These are phyloP conservation scores for Didymosphaeria variabile DNA, from an alignment of 2,329 filamentous ascomycete genomes.

Conservation along the genomic window DNA sequence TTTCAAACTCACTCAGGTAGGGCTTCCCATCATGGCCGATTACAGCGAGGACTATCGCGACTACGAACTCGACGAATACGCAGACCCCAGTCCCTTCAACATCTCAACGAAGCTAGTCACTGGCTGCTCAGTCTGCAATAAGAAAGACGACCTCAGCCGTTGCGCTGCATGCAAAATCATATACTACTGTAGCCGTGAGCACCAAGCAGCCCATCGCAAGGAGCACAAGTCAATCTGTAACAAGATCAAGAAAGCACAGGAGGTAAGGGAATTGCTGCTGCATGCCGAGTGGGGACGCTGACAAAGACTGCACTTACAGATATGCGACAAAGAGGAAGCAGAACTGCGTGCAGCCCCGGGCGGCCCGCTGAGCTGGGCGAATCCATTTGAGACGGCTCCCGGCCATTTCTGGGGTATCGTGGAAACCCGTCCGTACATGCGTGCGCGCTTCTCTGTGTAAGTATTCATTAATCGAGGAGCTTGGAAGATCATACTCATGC, in stretches of 20 bases:
- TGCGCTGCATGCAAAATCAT: background rate
- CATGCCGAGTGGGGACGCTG: background rate
- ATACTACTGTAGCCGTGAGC: slow-evolving; percentile 57
- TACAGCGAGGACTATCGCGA: slow-evolving; percentile 1
- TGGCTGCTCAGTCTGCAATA: slow-evolving; percentile 11
- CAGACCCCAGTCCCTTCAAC: slow-evolving; percentile 7
- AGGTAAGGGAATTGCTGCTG: background rate
- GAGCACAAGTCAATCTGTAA: slow-evolving; percentile 56
- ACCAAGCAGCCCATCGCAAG: slow-evolving; percentile 52
- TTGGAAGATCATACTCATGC: background rate
- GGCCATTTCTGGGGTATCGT: background rate
- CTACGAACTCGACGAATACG: background rate
- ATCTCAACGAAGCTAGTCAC: slow-evolving; percentile 7
- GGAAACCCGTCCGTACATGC: background rate
- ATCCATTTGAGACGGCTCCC: background rate
- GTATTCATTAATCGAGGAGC: background rate
- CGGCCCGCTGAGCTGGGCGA: background rate
- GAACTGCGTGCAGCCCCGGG: background rate
- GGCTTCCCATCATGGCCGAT: background rate
- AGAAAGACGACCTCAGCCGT: background rate
- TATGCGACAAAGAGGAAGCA: background rate
- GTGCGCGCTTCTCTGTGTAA: background rate
- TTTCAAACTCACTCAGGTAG: background rate
- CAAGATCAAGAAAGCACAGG: slow-evolving; percentile 44
- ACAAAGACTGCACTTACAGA: background rate